Evolutionary conservation across 176 grass and related monocot species (phyloP).

Genomic region (Musa beccarii): DNA sequence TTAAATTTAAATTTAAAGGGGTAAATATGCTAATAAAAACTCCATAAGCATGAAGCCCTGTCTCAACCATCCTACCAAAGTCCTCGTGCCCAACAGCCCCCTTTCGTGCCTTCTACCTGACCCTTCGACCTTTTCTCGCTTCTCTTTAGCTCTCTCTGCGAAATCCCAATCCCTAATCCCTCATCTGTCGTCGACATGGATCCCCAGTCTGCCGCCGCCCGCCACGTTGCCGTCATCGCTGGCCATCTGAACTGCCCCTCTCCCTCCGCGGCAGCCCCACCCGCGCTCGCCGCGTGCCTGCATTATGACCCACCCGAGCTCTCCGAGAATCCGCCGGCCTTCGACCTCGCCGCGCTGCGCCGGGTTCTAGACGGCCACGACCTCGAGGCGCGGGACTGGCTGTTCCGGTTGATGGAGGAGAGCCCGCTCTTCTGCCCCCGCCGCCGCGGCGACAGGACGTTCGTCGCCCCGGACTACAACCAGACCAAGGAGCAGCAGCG

Average conservation of each 20-base stretch:
- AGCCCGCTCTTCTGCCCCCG: slow-evolving; percentile 55
- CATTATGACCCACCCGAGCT: slow-evolving; percentile 47
- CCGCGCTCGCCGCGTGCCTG: slow-evolving; percentile 38
- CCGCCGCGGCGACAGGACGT: slow-evolving; percentile 30
- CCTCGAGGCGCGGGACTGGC: slow-evolving; percentile 46
- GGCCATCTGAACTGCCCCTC: neutral
- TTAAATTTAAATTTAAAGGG: too few species aligned
- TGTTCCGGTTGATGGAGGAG: slow-evolving; percentile 59
- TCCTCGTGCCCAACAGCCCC: too few species aligned
- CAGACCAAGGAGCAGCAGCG: slow-evolving; percentile 59
- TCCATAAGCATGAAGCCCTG: too few species aligned
- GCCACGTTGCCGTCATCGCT: slow-evolving; percentile 31
- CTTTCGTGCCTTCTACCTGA: too few species aligned
- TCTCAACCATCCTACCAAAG: too few species aligned
- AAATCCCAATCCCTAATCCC: neutral
- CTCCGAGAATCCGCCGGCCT: slow-evolving; percentile 28
- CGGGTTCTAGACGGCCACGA: slow-evolving; percentile 53
- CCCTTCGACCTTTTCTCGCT: too few species aligned
- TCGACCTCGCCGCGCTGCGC: slow-evolving; percentile 32
- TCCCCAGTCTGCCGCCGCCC: slow-evolving; percentile 7
- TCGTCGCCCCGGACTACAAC: slow-evolving; percentile 54
- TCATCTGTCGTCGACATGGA: neutral
- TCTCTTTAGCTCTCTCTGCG: too few species aligned
- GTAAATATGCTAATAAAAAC: too few species aligned
- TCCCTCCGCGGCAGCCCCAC: neutral